These are phyloP conservation scores for Dictyostelium capitatum DNA, from an alignment of 78 protist species.

Conservation along the genomic window DNA sequence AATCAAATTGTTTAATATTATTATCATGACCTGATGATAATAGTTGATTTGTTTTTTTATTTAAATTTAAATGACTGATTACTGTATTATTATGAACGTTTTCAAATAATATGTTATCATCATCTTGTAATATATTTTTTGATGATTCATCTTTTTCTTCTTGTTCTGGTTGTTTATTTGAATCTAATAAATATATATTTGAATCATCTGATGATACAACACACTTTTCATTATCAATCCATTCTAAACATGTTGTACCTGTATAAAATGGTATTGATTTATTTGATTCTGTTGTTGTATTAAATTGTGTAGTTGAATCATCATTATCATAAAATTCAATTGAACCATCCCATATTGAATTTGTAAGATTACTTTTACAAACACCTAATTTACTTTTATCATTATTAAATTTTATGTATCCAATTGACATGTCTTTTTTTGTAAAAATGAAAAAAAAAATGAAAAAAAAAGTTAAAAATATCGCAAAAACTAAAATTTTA, in stretches of 20 bases:
- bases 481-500: too few relatives aligned
- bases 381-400: slow-evolving; percentile 3
- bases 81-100: neutral
- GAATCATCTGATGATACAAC: slow-evolving; percentile 2
- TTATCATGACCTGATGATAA: slow-evolving; percentile 16
- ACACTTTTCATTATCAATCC: slow-evolving; percentile 1
- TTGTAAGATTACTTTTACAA: slow-evolving; percentile 7
- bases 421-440: neutral
- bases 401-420: neutral
- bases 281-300: neutral
- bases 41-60: neutral
- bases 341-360: neutral
- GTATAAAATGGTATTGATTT: slow-evolving; percentile 15
- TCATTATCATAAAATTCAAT: neutral
- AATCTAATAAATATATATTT: neutral
- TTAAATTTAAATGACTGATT: neutral
- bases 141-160: neutral
- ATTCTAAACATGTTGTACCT: slow-evolving; percentile 1
- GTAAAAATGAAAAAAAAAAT: too few relatives aligned
- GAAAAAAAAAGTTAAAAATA: too few relatives aligned
- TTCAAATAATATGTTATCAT: slow-evolving; percentile 13
- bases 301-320: neutral
- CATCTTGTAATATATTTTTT: neutral
- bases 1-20: slow-evolving; percentile 7
- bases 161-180: neutral